Percentiles rank a stretch among this genome's conserved stretches.
Evolutionary conservation across 139 green algal genomes (phyloP).

Genomic region (Parachlorella kessleri): DNA sequence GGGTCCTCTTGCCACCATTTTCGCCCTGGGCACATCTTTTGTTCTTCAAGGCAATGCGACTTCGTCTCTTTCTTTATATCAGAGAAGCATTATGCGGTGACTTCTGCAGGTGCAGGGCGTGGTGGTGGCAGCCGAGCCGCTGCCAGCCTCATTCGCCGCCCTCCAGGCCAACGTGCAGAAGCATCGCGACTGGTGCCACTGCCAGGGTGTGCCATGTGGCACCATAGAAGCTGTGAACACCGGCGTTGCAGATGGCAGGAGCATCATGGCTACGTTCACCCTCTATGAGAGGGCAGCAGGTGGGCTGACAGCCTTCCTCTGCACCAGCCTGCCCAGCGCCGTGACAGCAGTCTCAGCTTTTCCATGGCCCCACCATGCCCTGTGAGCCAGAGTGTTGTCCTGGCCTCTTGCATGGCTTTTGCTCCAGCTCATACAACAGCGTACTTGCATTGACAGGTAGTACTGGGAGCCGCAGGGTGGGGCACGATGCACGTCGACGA

Average conservation of each 20-base stretch:
- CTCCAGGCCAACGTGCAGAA: conserved; percentile 31
- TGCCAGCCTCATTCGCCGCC: conserved; percentile 7
- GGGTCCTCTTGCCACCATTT: no score
- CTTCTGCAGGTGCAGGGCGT: conserved; percentile 13
- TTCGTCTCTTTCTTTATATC: no score
- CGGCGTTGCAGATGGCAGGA: conserved; percentile 29
- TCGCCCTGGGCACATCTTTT: no score
- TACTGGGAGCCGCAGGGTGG: conserved; percentile 41
- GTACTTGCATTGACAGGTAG: no score
- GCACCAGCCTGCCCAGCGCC: no score
- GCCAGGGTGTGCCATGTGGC: neutral
- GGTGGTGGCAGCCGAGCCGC: conserved; percentile 28
- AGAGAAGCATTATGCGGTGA: neutral
- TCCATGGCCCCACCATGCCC: no score
- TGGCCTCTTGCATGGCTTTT: no score
- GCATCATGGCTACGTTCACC: conserved; percentile 31
- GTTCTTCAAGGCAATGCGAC: no score
- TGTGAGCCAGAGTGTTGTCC: no score
- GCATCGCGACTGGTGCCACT: conserved; percentile 8
- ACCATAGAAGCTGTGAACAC: neutral
- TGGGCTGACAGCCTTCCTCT: no score
- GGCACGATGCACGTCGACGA: conserved; percentile 44
- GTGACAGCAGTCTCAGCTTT: no score
- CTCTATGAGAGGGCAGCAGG: conserved; percentile 25
- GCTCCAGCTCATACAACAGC: no score